These are phyloP conservation scores for Pisolithus microcarpus DNA, from an alignment of 768 basidiomycete species.

Conservation along the genomic window DNA sequence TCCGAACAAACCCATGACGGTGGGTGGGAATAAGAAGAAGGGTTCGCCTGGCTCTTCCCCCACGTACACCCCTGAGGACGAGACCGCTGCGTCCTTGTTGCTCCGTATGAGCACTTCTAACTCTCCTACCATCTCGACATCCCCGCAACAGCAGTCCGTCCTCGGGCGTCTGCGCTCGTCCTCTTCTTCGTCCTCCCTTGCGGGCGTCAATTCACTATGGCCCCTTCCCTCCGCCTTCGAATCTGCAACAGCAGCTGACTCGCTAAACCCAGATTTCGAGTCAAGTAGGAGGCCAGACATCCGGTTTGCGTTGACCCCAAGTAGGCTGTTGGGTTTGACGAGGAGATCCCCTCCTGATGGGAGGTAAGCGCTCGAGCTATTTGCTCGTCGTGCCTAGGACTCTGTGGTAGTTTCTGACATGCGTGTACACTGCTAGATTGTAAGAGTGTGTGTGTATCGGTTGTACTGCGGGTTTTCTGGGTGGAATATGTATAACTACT, in stretches of 20 bases:
- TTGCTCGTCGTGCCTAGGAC: too few species aligned
- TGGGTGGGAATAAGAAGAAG: conserved; percentile 10
- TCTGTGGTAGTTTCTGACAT: background rate
- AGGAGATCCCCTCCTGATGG: background rate
- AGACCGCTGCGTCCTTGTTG: conserved; percentile 60
- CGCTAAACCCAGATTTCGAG: background rate
- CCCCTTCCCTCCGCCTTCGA: background rate
- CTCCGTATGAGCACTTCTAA: conserved; percentile 49
- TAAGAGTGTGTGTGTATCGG: background rate
- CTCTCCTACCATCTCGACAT: background rate
- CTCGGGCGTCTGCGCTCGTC: background rate
- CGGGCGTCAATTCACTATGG: background rate
- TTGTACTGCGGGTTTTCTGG: too few species aligned
- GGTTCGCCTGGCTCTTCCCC: conserved; percentile 20
- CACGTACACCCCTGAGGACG: conserved; percentile 49
- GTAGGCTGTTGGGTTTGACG: conserved; percentile 18
- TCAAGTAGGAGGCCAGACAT: background rate
- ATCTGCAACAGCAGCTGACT: background rate
- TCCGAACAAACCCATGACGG: conserved; percentile 20
- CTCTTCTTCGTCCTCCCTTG: background rate
- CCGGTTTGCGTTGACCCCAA: conserved; percentile 19
- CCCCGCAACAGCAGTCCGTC: conserved; percentile 10
- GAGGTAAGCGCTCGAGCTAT: conserved; percentile 1
- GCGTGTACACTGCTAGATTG: background rate
- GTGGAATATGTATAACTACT: too few species aligned